Conservation (phyloP, 2,329 filamentous ascomycete species). For the Neoscytalidium dimidiatum region DNA sequence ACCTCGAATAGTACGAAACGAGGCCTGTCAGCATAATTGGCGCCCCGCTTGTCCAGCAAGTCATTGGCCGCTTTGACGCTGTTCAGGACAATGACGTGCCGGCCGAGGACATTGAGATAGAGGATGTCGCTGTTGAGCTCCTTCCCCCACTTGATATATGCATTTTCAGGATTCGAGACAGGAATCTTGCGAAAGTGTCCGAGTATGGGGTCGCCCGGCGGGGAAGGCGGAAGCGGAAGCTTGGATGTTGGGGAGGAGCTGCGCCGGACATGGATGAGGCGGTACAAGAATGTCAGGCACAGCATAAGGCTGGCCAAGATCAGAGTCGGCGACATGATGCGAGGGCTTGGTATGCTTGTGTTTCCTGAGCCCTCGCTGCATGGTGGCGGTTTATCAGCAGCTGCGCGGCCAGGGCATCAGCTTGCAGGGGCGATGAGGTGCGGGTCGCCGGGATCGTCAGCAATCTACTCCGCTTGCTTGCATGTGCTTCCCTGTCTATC, state of each 20-base stretch:
- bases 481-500: background rate
- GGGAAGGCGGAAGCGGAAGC: constrained; percentile 27
- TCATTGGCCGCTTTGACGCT: constrained; percentile 45
- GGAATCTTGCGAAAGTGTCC: constrained; percentile 28
- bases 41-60: constrained; percentile 49
- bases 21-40: constrained; percentile 49
- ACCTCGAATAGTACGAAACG: constrained; percentile 40
- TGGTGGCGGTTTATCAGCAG: background rate
- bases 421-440: background rate
- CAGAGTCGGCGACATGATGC: background rate
- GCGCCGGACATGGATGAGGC: background rate
- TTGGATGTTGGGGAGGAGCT: background rate
- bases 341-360: background rate
- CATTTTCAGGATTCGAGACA: constrained; percentile 26
- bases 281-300: background rate
- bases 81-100: constrained; percentile 48
- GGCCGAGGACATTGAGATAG: constrained; percentile 39
- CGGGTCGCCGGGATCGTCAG: background rate
- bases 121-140: constrained; percentile 32
- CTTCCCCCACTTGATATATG: constrained; percentile 24
- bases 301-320: background rate
- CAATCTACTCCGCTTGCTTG: background rate
- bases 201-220: constrained; percentile 26
- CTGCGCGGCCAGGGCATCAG: background rate
- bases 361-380: background rate